A percentile compares a stretch with the other conserved stretches of the same genome.
These are phyloP conservation scores for Populus alba DNA, from an alignment of 345 rosid species.

Conservation along the genomic window DNA sequence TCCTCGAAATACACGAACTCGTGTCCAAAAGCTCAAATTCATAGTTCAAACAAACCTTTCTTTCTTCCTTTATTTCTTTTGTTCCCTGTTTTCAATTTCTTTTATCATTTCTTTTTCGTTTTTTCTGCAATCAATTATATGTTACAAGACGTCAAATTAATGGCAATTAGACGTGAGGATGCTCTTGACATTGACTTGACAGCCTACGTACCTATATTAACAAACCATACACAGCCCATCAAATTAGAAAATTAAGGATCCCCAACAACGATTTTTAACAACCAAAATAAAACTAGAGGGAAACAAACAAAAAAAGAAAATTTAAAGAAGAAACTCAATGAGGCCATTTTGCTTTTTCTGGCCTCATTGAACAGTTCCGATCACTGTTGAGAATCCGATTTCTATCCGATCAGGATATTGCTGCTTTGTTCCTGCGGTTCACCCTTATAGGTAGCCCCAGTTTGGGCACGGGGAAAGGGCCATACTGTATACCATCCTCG, in stretches of 20 bases:
- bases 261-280: neutral
- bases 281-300: neutral
- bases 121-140: neutral
- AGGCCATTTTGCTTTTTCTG: conserved; percentile 15
- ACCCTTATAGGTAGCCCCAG: conserved; percentile 75
- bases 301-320: neutral
- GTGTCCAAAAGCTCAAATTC: neutral
- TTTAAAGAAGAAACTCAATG: neutral
- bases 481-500: conserved; percentile 80
- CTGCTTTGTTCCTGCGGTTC: conserved; percentile 24
- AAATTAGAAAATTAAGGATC: conserved; percentile 5
- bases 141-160: neutral
- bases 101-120: neutral
- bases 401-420: neutral
- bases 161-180: neutral
- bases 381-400: conserved; percentile 8
- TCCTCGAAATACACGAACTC: conserved; percentile 18
- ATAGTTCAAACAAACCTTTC: neutral
- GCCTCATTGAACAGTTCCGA: conserved; percentile 6
- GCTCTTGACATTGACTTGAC: conserved; percentile 12
- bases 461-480: conserved; percentile 90
- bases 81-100: neutral
- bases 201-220: neutral
- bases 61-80: neutral
- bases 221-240: neutral